Conservation (phyloP, 768 basidiomycete genomes). For the Leccinum truebloodii region DNA sequence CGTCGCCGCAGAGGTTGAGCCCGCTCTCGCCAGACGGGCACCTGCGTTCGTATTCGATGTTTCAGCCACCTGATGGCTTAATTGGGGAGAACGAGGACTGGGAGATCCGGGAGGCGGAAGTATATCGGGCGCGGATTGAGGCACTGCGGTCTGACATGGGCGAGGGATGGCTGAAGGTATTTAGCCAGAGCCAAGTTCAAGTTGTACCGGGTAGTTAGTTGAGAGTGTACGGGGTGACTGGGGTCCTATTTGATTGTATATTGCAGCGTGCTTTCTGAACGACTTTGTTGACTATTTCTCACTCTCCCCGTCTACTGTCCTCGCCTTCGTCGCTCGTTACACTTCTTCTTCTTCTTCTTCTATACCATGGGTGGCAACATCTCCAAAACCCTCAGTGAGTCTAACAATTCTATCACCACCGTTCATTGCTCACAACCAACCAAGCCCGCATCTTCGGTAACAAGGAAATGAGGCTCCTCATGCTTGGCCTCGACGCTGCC, state of each 20-base stretch:
- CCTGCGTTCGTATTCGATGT: slow-evolving; percentile 41
- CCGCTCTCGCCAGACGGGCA: slow-evolving; percentile 18
- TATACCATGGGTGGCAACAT: slow-evolving; percentile 80
- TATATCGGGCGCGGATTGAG: slow-evolving; percentile 77
- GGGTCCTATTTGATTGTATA: slow-evolving; percentile 29
- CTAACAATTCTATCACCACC: fast-evolving
- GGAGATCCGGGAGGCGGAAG: slow-evolving; percentile 58
- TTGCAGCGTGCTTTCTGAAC: neutral
- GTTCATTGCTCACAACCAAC: slow-evolving; percentile 7
- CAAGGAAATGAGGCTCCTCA: slow-evolving; percentile 98
- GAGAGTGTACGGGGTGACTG: slow-evolving; percentile 27
- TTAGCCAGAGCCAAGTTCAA: slow-evolving; percentile 62
- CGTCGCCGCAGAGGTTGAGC: slow-evolving; percentile 23
- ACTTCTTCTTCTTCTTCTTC: slow-evolving; percentile 19
- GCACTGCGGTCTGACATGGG: slow-evolving; percentile 86
- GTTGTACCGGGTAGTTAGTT: neutral
- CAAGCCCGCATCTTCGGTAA: slow-evolving; percentile 93
- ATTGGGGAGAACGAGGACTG: slow-evolving; percentile 12
- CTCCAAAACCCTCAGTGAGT: slow-evolving; percentile 77
- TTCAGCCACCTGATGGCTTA: slow-evolving; percentile 47
- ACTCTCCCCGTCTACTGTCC: slow-evolving; percentile 16
- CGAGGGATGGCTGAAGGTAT: slow-evolving; percentile 85
- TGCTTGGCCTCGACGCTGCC: slow-evolving; percentile 97
- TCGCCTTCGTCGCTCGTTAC: slow-evolving; percentile 66
- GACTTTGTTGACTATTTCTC: slow-evolving; percentile 23